phyloP scores from a whole-genome alignment of 805 yeast genomes.

The Cephaloascus albidus region DNA sequence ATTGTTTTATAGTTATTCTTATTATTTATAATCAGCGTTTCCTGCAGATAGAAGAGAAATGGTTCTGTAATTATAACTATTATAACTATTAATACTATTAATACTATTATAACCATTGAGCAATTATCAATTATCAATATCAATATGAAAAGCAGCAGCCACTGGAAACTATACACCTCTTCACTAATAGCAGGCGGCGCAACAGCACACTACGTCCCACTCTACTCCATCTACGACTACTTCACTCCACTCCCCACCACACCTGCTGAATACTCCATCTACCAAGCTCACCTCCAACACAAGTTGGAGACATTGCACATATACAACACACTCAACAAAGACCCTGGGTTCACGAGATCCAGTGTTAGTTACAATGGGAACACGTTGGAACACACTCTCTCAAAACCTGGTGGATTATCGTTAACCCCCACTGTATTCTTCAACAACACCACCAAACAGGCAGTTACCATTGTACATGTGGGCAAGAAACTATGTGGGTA shows the following conservation, averaged over 20 bases:
- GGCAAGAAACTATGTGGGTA: conserved; percentile 79
- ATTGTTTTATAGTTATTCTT: too few species aligned
- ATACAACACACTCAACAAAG: conserved; percentile 33
- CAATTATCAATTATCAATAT: too few species aligned
- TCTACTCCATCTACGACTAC: conserved; percentile 18
- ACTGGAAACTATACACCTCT: conserved; percentile 7
- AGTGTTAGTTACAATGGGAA: conserved; percentile 30
- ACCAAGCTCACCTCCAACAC: conserved; percentile 27
- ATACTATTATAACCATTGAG: too few species aligned
- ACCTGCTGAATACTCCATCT: conserved; percentile 10
- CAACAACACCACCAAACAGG: conserved; percentile 44
- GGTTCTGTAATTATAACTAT: too few species aligned
- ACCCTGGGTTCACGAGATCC: conserved; percentile 25
- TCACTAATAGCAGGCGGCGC: conserved; percentile 22
- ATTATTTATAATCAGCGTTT: too few species aligned
- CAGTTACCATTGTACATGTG: conserved; percentile 61
- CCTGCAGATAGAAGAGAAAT: too few species aligned
- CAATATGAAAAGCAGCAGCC: too few species aligned
- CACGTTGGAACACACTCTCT: conserved; percentile 42
- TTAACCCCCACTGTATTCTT: conserved; percentile 64
- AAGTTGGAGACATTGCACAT: conserved; percentile 40
- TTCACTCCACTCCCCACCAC: conserved; percentile 12
- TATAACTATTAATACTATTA: too few species aligned
- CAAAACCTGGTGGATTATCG: conserved; percentile 72
- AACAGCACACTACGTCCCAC: conserved; percentile 20